Conservation (phyloP, 768 basidiomycete species). For the Xerocomus brunneocitrinus region DNA sequence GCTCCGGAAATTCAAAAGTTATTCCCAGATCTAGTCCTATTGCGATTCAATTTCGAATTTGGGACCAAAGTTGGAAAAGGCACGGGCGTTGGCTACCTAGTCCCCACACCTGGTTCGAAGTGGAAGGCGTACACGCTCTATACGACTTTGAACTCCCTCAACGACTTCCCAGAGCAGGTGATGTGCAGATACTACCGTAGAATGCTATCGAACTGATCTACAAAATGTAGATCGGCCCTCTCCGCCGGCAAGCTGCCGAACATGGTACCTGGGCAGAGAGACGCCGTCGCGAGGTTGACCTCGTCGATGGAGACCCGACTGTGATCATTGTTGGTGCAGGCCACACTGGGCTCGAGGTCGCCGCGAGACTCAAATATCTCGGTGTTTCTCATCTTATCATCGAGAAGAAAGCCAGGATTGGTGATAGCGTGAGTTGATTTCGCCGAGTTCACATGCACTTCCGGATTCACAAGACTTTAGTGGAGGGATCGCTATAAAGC, state of each 20-base stretch:
- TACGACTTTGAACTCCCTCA: slow-evolving; percentile 57
- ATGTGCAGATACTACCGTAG: neutral
- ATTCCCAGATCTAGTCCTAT: slow-evolving; percentile 54
- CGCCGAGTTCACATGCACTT: neutral
- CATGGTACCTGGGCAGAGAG: slow-evolving; percentile 54
- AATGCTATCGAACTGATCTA: neutral
- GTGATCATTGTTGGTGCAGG: slow-evolving; percentile 65
- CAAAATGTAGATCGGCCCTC: slow-evolving; percentile 30
- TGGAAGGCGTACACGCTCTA: slow-evolving; percentile 63
- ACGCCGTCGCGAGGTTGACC: slow-evolving; percentile 41
- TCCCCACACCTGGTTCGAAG: slow-evolving; percentile 36
- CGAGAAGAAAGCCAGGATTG: slow-evolving; percentile 48
- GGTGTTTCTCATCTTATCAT: slow-evolving; percentile 53
- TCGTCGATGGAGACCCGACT: slow-evolving; percentile 45
- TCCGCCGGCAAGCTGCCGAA: slow-evolving; percentile 39
- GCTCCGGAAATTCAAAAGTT: slow-evolving; percentile 34
- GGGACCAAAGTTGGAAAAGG: slow-evolving; percentile 45
- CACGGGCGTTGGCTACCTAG: slow-evolving; percentile 52
- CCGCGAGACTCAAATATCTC: slow-evolving; percentile 59
- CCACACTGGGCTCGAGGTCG: slow-evolving; percentile 61
- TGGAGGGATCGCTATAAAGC: slow-evolving; percentile 60
- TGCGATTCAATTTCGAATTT: slow-evolving; percentile 55
- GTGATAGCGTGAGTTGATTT: slow-evolving; percentile 36
- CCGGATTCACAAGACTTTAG: slow-evolving; percentile 9
- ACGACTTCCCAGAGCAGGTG: slow-evolving; percentile 49